A percentile compares a stretch with the other conserved stretches of the same genome.
These are phyloP conservation scores for Aspergillaceae sp. DNA, from an alignment of 2,329 filamentous ascomycete genomes.

Conservation along the genomic window DNA sequence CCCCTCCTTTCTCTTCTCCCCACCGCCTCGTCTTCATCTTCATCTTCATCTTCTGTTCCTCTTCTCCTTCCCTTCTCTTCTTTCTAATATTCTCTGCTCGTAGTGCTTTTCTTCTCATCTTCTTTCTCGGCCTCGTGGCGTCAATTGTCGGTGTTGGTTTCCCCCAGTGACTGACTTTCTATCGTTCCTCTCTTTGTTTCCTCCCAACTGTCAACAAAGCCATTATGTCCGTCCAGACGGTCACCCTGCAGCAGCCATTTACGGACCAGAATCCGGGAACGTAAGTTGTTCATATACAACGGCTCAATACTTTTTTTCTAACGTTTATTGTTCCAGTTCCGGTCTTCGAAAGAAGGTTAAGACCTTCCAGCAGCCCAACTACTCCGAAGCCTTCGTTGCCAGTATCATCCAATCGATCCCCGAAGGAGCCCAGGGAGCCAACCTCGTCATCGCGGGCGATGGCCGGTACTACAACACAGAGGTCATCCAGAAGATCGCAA, in stretches of 20 bases:
- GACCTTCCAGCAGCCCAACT: conserved; percentile 90
- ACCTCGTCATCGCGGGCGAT: conserved; percentile 94
- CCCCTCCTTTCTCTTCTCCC: conserved; percentile 5
- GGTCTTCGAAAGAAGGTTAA: conserved; percentile 98
- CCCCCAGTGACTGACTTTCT: not conserved
- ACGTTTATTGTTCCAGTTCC: conserved; percentile 52
- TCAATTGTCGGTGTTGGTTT: not conserved
- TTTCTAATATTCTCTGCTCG: not conserved
- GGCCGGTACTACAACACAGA: conserved; percentile 96
- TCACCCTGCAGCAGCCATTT: conserved; percentile 74
- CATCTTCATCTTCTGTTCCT: conserved; percentile 2
- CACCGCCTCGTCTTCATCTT: conserved; percentile 7
- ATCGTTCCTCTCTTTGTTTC: not conserved
- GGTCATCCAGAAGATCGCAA: conserved; percentile 91
- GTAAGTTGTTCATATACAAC: conserved; percentile 52
- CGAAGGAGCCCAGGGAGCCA: conserved; percentile 78
- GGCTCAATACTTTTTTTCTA: not conserved
- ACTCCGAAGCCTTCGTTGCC: conserved; percentile 91
- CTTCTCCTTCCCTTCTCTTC: conserved; percentile 4
- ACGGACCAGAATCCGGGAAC: conserved; percentile 98
- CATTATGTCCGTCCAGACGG: conserved; percentile 67
- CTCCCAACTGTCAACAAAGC: conserved; percentile 4
- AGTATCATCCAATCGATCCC: conserved; percentile 95
- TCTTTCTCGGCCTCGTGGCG: not conserved
- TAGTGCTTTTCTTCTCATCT: no score